A percentile compares a stretch with the other conserved stretches of the same genome.
These are phyloP conservation scores for Aspergillus sp. DNA, from an alignment of 2,329 filamentous ascomycete species.

Conservation along the genomic window DNA sequence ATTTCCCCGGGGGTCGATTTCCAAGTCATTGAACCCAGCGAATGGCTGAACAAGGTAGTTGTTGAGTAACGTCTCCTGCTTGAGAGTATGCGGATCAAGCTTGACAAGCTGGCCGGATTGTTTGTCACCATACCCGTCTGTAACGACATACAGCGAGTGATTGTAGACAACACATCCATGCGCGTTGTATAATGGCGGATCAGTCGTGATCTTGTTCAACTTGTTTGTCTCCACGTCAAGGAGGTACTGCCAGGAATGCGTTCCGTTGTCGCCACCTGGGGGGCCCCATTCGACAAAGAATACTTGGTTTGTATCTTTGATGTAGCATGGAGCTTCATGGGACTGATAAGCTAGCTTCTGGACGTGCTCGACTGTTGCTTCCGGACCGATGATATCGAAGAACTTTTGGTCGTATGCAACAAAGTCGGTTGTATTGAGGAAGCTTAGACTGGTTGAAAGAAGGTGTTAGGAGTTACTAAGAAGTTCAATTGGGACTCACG, in stretches of 20 bases:
- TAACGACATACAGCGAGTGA: slow-evolving; percentile 9
- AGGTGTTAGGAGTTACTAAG: no score
- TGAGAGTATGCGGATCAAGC: slow-evolving; percentile 4
- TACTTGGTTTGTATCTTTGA: slow-evolving; percentile 8
- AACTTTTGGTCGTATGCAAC: slow-evolving; percentile 14
- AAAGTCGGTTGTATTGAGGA: slow-evolving; percentile 13
- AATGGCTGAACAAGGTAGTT: slow-evolving; percentile 14
- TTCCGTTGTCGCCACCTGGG: slow-evolving; percentile 11
- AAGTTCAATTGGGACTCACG: not conserved
- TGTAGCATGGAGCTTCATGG: slow-evolving; percentile 12
- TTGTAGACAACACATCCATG: slow-evolving; percentile 12
- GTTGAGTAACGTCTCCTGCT: slow-evolving; percentile 9
- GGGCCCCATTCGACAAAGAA: slow-evolving; percentile 19
- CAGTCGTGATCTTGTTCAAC: slow-evolving; percentile 8
- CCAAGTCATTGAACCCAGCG: slow-evolving; percentile 13
- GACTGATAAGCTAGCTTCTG: slow-evolving; percentile 11
- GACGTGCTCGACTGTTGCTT: slow-evolving; percentile 11
- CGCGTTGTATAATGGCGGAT: slow-evolving; percentile 9
- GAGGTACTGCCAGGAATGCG: slow-evolving; percentile 15
- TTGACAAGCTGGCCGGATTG: slow-evolving; percentile 4
- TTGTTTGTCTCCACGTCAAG: slow-evolving; percentile 8
- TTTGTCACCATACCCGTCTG: not conserved
- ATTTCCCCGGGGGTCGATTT: slow-evolving; percentile 13
- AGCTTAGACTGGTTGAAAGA: not conserved
- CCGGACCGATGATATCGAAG: slow-evolving; percentile 12